phyloP scores from a whole-genome alignment of 345 rosid species.

The Aquilaria yunnanensis region DNA sequence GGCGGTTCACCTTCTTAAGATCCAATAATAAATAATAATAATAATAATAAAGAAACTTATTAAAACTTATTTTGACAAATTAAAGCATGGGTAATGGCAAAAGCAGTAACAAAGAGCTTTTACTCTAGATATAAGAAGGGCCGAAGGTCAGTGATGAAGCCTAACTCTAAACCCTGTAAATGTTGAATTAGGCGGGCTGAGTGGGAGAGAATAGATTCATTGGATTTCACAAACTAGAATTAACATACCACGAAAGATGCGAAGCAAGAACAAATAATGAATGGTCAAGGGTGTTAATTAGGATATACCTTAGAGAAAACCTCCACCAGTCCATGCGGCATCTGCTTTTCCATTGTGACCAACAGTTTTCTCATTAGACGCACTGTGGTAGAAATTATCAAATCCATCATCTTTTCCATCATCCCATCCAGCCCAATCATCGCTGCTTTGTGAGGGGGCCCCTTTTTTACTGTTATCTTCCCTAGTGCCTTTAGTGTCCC shows the following conservation, averaged over 20 bases:
- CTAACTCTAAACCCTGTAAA: conserved; percentile 4
- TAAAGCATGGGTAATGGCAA: background rate
- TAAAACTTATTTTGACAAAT: background rate
- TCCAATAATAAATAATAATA: too few species aligned
- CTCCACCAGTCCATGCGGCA: conserved; percentile 77
- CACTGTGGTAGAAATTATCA: conserved; percentile 46
- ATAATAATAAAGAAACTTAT: too few species aligned
- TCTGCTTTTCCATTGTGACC: conserved; percentile 58
- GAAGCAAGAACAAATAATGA: background rate
- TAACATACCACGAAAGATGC: too few species aligned
- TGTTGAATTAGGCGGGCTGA: too few species aligned
- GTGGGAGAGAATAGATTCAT: too few species aligned
- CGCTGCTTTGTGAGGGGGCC: conserved; percentile 33
- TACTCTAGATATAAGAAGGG: too few species aligned
- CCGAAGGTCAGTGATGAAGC: background rate
- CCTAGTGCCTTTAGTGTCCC: conserved; percentile 56
- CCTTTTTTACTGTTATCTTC: conserved; percentile 36
- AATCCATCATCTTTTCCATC: conserved; percentile 64
- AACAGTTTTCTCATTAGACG: conserved; percentile 38
- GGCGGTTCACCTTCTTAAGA: too few species aligned
- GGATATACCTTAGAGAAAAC: conserved; percentile 36
- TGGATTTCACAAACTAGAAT: too few species aligned
- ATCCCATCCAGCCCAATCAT: conserved; percentile 87
- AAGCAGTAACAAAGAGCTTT: background rate
- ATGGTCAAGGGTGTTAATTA: background rate